These are phyloP conservation scores for Colletotrichum agaves DNA, from an alignment of 2,329 filamentous ascomycete genomes.

Conservation along the genomic window DNA sequence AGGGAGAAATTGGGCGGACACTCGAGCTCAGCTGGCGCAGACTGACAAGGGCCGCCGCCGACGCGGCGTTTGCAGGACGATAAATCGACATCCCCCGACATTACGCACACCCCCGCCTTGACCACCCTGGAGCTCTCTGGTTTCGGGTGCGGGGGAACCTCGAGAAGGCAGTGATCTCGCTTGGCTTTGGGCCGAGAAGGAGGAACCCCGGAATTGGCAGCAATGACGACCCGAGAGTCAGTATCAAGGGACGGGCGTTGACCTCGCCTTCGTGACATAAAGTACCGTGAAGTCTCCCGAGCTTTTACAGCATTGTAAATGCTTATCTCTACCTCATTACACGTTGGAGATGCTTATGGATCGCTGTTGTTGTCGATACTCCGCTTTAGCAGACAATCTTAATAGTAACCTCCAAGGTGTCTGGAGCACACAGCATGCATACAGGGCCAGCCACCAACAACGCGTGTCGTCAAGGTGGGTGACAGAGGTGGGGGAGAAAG, in stretches of 20 bases:
- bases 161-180: constrained; percentile 11
- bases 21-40: too few relatives aligned
- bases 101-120: neutral
- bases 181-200: constrained; percentile 23
- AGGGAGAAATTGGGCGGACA: constrained; percentile 5
- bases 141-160: constrained; percentile 25
- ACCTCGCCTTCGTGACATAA: constrained; percentile 22
- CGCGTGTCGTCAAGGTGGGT: constrained; percentile 22
- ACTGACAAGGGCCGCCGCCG: neutral
- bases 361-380: neutral
- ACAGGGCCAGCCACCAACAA: neutral
- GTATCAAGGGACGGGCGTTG: neutral
- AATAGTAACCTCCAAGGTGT: constrained; percentile 25
- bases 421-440: constrained; percentile 8
- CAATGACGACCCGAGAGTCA: constrained; percentile 27
- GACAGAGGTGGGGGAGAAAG: constrained; percentile 12
- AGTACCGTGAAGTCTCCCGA: constrained; percentile 4
- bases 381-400: constrained; percentile 4
- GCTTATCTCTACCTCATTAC: constrained; percentile 5
- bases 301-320: neutral
- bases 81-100: constrained; percentile 33
- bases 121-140: neutral
- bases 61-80: constrained; percentile 27
- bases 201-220: constrained; percentile 2
- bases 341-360: constrained; percentile 22